phyloP scores from a whole-genome alignment of 2,329 filamentous ascomycete species.

The Helicocarpus griseus region DNA sequence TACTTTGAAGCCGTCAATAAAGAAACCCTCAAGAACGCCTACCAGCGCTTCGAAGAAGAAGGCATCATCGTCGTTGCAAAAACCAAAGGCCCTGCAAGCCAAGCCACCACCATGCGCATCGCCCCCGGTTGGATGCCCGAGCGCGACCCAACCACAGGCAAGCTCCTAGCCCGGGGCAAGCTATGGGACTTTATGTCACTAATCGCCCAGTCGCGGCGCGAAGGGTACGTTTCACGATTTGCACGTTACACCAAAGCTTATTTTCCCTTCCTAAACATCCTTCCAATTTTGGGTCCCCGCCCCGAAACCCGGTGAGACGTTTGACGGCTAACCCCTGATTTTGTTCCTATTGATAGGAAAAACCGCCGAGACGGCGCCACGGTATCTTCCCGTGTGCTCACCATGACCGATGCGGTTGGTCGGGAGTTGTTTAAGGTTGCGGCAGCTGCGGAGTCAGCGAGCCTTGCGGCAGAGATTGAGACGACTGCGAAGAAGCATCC shows the following conservation, averaged over 20 bases:
- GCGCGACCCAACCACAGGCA: slow-evolving; percentile 52
- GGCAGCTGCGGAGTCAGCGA: slow-evolving; percentile 13
- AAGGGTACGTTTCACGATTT: slow-evolving; percentile 47
- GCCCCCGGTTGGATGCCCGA: slow-evolving; percentile 64
- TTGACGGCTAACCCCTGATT: too few relatives aligned
- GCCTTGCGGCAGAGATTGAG: slow-evolving; percentile 18
- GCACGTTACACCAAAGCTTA: neutral
- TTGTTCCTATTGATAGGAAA: too few relatives aligned
- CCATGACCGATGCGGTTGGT: slow-evolving; percentile 66
- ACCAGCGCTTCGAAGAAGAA: slow-evolving; percentile 78
- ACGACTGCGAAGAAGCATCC: slow-evolving; percentile 26
- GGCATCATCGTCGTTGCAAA: slow-evolving; percentile 69
- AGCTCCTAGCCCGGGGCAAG: slow-evolving; percentile 59
- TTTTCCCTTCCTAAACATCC: neutral
- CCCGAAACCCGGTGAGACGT: too few relatives aligned
- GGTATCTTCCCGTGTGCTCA: slow-evolving; percentile 70
- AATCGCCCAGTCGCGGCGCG: slow-evolving; percentile 71
- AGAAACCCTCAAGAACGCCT: slow-evolving; percentile 91
- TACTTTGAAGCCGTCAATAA: slow-evolving; percentile 99
- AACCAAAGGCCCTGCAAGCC: slow-evolving; percentile 42
- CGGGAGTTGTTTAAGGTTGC: slow-evolving; percentile 50
- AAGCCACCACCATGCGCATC: slow-evolving; percentile 48
- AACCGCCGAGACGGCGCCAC: slow-evolving; percentile 89
- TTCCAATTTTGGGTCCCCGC: neutral
- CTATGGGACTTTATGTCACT: slow-evolving; percentile 88